Base-by-base conservation (phyloP, 352 stramenopile species). In the Phytophthora brassicae region DNA sequence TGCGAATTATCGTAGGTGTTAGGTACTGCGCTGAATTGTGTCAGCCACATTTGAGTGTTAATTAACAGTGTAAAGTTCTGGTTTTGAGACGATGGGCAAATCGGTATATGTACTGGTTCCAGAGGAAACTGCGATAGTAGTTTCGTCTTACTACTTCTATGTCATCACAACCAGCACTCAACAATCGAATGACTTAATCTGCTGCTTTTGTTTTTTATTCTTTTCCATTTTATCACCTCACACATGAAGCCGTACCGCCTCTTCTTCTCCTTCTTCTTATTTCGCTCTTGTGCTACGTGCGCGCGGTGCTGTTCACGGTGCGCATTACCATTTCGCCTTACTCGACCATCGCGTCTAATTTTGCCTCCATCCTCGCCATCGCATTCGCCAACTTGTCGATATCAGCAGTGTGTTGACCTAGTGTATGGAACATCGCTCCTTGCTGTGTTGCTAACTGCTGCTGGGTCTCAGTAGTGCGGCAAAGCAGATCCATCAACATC, bases 401-500 rank as follows among this genome's bases (percentile, higher is more conserved):
- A 67, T 95, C 82, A 66, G 80, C 80, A 56, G 86, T 95, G 71
- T 95, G 86, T 77, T 95, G 86, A 63, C 86, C 82, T 86, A 95
- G 73, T 86, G 84, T 93, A 70, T 95, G 86, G 70, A 95, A 95
- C 86, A 95, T 95, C 24, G 84, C 86, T 70, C 86, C 86, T 70
- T 95, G 86, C 61, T 95, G 86, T 80, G 86, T 93, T 77, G 86
- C 86, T 75, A 95, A 80, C 70, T 95, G 86, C 78, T 95, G 86
- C 77, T 95, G 86, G 26, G 86, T 95, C 67, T 95, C 86, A 51
- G 86, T 95, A 44, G 86, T 95, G 53, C 86, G 86, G 63, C 86
- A 95, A 33, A 95, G 67, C 53, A 95, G 64, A 75, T 95, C 86
- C 86, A 95, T 95, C 33, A 95, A 69, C 86, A 95, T 95, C 57